phyloP scores from a whole-genome alignment of 352 stramenopile genomes.

The Nothophytophthora sp. region DNA sequence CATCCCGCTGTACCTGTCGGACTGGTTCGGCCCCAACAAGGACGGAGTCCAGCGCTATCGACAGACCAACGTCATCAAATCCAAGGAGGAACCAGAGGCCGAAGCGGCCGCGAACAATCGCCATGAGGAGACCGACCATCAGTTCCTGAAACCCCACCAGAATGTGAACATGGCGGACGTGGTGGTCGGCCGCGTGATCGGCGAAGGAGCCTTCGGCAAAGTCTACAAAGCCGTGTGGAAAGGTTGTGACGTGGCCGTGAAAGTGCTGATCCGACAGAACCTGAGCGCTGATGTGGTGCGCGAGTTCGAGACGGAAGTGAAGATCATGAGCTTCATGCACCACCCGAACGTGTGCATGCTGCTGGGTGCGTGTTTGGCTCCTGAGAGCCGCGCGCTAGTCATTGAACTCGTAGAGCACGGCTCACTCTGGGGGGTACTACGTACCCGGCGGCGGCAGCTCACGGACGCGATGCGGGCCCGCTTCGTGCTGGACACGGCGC shows the following conservation, averaged over 20 bases:
- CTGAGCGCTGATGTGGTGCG: slow-evolving; percentile 83
- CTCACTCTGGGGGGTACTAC: slow-evolving; percentile 87
- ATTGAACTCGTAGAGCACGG: slow-evolving; percentile 84
- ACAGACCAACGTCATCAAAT: slow-evolving; percentile 33
- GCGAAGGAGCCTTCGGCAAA: slow-evolving; percentile 83
- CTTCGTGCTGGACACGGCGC: slow-evolving; percentile 76
- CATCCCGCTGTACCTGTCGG: slow-evolving; percentile 65
- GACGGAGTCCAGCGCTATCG: slow-evolving; percentile 17
- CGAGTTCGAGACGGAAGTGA: slow-evolving; percentile 87
- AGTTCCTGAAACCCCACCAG: slow-evolving; percentile 41
- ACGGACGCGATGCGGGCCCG: slow-evolving; percentile 76
- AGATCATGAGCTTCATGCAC: slow-evolving; percentile 85
- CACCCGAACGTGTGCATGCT: slow-evolving; percentile 88
- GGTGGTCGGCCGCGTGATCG: slow-evolving; percentile 69
- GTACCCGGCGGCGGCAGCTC: slow-evolving; percentile 69
- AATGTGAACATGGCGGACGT: slow-evolving; percentile 71
- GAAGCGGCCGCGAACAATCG: too few species aligned
- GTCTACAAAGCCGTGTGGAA: slow-evolving; percentile 78
- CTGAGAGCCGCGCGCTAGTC: slow-evolving; percentile 80
- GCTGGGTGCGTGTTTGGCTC: slow-evolving; percentile 82
- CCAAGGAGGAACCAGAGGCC: slow-evolving; percentile 19
- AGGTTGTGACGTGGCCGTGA: slow-evolving; percentile 78
- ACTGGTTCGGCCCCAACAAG: slow-evolving; percentile 42
- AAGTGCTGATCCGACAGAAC: slow-evolving; percentile 85
- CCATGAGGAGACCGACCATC: slow-evolving; percentile 14